Conservation (phyloP, 768 basidiomycete genomes). For the Leccinum variicolor region DNA sequence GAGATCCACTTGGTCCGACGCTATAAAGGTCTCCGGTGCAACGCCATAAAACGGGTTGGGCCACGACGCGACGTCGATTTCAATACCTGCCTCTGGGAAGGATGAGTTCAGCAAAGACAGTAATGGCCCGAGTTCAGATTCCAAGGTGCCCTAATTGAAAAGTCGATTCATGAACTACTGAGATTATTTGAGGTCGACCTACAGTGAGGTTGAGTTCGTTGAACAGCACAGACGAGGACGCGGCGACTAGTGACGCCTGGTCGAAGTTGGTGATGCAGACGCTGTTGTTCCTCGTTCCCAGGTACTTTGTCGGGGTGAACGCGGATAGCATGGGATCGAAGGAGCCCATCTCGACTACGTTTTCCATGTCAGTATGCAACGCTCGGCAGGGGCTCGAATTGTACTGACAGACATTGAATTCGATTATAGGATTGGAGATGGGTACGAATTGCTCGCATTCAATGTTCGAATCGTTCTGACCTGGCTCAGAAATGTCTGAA, state of each 20-base stretch:
- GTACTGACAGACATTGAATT: slow-evolving; percentile 34
- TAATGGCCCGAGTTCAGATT: slow-evolving; percentile 8
- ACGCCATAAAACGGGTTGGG: slow-evolving; percentile 40
- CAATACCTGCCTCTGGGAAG: slow-evolving; percentile 24
- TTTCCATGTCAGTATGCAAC: not conserved
- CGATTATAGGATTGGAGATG: slow-evolving; percentile 31
- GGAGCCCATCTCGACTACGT: slow-evolving; percentile 38
- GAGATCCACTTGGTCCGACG: slow-evolving; percentile 30
- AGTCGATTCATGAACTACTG: not conserved
- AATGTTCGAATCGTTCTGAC: slow-evolving; percentile 23
- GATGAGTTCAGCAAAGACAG: slow-evolving; percentile 17
- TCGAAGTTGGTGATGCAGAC: slow-evolving; percentile 35
- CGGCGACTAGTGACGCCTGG: slow-evolving; percentile 35
- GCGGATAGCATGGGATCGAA: slow-evolving; percentile 44
- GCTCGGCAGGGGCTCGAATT: not conserved
- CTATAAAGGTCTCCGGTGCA: slow-evolving; percentile 33
- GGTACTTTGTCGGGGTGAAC: slow-evolving; percentile 42
- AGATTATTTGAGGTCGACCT: too few relatives aligned
- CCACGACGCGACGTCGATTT: slow-evolving; percentile 30
- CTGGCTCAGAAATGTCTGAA: slow-evolving; percentile 21
- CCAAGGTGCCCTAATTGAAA: slow-evolving; percentile 10
- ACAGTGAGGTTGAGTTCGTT: slow-evolving; percentile 30
- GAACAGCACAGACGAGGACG: slow-evolving; percentile 38
- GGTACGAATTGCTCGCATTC: slow-evolving; percentile 25
- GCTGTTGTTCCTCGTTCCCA: slow-evolving; percentile 37